Conservation (phyloP, 2,329 filamentous ascomycete species). For the Phoma herbarum region DNA sequence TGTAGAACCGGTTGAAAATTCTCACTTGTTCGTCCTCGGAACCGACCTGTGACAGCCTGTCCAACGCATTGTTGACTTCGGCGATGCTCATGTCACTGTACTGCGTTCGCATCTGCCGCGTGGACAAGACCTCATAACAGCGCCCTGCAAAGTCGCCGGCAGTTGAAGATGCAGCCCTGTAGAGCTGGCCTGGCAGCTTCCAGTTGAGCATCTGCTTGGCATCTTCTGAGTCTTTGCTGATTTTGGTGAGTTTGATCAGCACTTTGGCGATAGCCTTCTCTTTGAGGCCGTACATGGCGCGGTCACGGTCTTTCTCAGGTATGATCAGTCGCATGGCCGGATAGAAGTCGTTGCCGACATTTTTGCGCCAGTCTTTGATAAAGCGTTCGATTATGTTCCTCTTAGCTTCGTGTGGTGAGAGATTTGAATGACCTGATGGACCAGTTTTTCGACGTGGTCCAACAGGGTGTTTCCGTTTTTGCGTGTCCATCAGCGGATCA, state of each 20-base stretch:
- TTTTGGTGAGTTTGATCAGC: constrained; percentile 90
- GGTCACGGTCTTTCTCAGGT: constrained; percentile 90
- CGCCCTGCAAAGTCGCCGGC: constrained; percentile 92
- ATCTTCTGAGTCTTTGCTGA: constrained; percentile 89
- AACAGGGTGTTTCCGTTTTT: constrained; percentile 71
- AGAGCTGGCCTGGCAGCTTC: constrained; percentile 79
- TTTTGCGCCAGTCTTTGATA: constrained; percentile 83
- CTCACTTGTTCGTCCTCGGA: constrained; percentile 86
- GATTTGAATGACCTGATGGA: constrained; percentile 65
- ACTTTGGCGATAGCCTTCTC: constrained; percentile 90
- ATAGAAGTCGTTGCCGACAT: constrained; percentile 92
- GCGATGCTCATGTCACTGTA: constrained; percentile 84
- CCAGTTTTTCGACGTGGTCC: constrained; percentile 67
- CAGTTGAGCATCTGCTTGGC: constrained; percentile 86
- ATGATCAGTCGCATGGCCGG: constrained; percentile 91
- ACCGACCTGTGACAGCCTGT: constrained; percentile 76
- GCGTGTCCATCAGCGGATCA: constrained; percentile 80
- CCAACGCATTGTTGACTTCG: constrained; percentile 87
- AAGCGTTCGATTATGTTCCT: constrained; percentile 85
- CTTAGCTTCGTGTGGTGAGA: constrained; percentile 79
- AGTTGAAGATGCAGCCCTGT: constrained; percentile 56
- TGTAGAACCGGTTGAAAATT: constrained; percentile 85
- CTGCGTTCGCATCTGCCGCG: constrained; percentile 77
- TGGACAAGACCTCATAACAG: constrained; percentile 86
- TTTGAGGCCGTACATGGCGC: constrained; percentile 92